Base-by-base conservation (phyloP, 1,139 yeast species). In the Saccharomycopsis phalli region DNA sequence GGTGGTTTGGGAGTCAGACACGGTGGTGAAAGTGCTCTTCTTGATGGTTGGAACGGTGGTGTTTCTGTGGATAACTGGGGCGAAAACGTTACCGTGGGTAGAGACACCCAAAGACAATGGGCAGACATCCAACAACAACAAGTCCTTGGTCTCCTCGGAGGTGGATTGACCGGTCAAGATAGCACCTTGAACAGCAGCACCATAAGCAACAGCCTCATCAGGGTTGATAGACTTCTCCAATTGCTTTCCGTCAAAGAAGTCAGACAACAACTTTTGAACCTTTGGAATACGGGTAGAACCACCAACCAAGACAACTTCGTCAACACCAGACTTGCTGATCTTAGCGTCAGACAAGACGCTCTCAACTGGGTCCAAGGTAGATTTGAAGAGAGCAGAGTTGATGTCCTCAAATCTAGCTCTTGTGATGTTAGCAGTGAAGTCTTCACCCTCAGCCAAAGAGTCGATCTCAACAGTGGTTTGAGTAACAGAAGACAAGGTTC, bases 221-320 rank as follows among this genome's bases (percentile, higher is more conserved):
- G 97, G 97, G 94, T 88, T 88, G 68, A 88, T 88, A 55, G 95
- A 81, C 71, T 81, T 81, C 73, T 83, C 86, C 63, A 83, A 83
- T 75, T 82, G 87, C 78, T 91, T 88, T 69, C 97, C 97, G 65
- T 88, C 91, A 71, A 91, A 88, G 88, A 78, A 88, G 73, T 91
- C 97, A 56, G 95, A 84, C 57, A 88, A 86, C 63, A 88, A 78
- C 72, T 88, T 86, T 76, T 91, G 97, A 63, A 88, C 83, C 78
- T 87, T 87, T 75, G 97, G 97, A 74, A 88, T 88, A 82, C 97
- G 88, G 68, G 98, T 88, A 55, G 98, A 88, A 77, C 98, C 98
- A 81, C 98, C 98, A 59, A 88, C 98, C 57, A 88, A 76, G 64
- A 88, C 98, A 65, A 88, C 88, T 73, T 88, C 97, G 66, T 91